Percentiles rank a stretch among this genome's conserved stretches.
Evolutionary conservation across 2,329 filamentous ascomycete species (phyloP).

Genomic region (Leptographium radiaticola): DNA sequence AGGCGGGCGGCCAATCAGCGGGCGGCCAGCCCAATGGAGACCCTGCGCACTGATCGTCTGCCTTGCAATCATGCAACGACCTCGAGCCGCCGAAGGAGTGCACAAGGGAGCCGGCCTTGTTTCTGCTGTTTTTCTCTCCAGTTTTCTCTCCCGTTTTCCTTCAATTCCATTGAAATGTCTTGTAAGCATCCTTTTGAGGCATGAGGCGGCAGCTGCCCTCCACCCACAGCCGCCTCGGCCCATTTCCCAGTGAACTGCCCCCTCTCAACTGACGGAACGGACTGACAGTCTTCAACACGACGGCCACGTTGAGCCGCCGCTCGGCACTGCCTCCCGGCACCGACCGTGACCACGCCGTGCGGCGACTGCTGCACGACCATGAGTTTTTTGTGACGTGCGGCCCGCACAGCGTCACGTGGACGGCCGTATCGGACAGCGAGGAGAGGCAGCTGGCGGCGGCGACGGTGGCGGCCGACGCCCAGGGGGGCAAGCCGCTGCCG

Average conservation of each 20-base stretch:
- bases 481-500: slow-evolving; percentile 6
- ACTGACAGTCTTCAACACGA: slow-evolving; percentile 24
- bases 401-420: slow-evolving; percentile 34
- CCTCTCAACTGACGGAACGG: background rate
- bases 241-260: too few relatives aligned
- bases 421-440: slow-evolving; percentile 18
- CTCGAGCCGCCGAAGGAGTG: too few relatives aligned
- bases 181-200: background rate
- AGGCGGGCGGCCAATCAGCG: background rate
- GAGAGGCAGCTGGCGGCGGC: slow-evolving; percentile 18
- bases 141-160: too few relatives aligned
- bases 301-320: slow-evolving; percentile 27
- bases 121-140: background rate
- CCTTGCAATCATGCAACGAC: too few relatives aligned
- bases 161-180: background rate
- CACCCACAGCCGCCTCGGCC: too few relatives aligned
- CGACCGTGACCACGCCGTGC: slow-evolving; percentile 23
- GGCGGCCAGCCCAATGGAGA: background rate
- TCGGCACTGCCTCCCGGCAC: slow-evolving; percentile 27
- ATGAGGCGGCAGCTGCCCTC: too few relatives aligned
- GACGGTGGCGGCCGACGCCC: slow-evolving; percentile 14
- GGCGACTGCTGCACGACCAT: slow-evolving; percentile 38
- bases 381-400: slow-evolving; percentile 38
- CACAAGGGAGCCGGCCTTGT: background rate
- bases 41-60: too few relatives aligned